These are phyloP conservation scores for Puccinia triticina DNA, from an alignment of 1,284 basidiomycete species.

Conservation along the genomic window DNA sequence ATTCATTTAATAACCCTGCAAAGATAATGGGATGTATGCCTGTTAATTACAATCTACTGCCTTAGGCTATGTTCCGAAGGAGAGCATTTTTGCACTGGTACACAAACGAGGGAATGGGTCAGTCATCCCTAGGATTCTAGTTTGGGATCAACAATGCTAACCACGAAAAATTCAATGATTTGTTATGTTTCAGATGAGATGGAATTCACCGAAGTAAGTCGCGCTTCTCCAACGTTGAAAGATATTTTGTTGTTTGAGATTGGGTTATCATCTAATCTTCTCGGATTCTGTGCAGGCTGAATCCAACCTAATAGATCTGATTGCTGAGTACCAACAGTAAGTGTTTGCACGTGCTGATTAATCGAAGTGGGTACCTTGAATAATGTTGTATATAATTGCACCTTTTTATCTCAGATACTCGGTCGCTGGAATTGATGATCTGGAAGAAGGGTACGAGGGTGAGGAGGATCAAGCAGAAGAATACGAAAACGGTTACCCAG, in stretches of 20 bases:
- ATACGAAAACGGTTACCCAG: constrained; percentile 12
- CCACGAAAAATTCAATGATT: not conserved
- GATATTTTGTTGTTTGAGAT: not conserved
- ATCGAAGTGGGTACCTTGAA: not conserved
- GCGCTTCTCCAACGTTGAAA: constrained; percentile 53
- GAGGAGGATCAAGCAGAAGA: constrained; percentile 14
- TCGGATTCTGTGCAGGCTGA: constrained; percentile 21
- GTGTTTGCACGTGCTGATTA: not conserved
- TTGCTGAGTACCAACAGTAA: constrained; percentile 60
- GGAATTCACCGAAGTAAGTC: constrained; percentile 61
- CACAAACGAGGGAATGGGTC: constrained; percentile 60
- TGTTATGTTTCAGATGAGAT: constrained; percentile 57
- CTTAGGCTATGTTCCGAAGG: constrained; percentile 60
- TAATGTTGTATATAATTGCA: not conserved
- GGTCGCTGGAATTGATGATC: constrained; percentile 10
- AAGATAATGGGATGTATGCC: not conserved
- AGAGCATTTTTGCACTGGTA: constrained; percentile 62
- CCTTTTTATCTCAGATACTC: constrained; percentile 5
- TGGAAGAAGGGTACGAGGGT: constrained; percentile 16
- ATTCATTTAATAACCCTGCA: constrained; percentile 42
- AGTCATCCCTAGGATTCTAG: not conserved
- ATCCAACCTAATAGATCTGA: constrained; percentile 56
- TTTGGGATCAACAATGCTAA: not conserved
- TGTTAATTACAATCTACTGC: constrained; percentile 56
- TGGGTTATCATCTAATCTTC: not conserved